Conservation (phyloP, 2,329 filamentous ascomycete species). For the Fusarium ramigenum region DNA sequence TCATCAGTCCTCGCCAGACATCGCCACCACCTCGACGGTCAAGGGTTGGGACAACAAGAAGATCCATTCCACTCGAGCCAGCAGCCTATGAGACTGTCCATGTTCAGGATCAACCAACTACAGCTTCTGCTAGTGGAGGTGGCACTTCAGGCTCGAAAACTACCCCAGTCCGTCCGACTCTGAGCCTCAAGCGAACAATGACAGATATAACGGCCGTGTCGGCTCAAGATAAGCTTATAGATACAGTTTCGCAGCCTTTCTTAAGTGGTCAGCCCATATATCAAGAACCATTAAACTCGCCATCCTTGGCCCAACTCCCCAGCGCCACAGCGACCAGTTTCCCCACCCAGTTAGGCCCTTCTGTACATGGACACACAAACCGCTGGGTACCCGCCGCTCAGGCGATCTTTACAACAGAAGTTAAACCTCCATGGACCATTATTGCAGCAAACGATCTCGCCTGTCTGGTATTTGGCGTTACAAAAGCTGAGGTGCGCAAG, state of each 20-base stretch:
- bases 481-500: slow-evolving; percentile 92
- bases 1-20: slow-evolving; percentile 48
- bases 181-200: slow-evolving; percentile 81
- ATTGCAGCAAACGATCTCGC: slow-evolving; percentile 95
- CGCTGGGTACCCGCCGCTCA: slow-evolving; percentile 92
- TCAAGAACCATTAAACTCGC: slow-evolving; percentile 54
- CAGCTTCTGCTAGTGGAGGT: slow-evolving; percentile 66
- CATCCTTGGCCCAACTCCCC: slow-evolving; percentile 51
- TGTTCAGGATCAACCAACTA: slow-evolving; percentile 61
- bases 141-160: slow-evolving; percentile 62
- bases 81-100: slow-evolving; percentile 30
- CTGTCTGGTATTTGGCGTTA: slow-evolving; percentile 98
- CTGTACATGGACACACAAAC: slow-evolving; percentile 87
- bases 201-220: slow-evolving; percentile 82
- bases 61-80: slow-evolving; percentile 27
- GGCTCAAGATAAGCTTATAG: slow-evolving; percentile 83
- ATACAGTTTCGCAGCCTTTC: slow-evolving; percentile 86
- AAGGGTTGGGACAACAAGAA: slow-evolving; percentile 23
- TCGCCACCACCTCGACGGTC: slow-evolving; percentile 46
- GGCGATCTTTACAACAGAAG: slow-evolving; percentile 97
- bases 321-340: slow-evolving; percentile 54
- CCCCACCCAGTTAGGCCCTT: slow-evolving; percentile 61
- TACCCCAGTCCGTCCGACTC: slow-evolving; percentile 65
- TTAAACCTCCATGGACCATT: slow-evolving; percentile 92
- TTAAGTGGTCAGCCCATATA: slow-evolving; percentile 55